Base-by-base conservation (phyloP, 192 early-diverging fungal genomes). In the Linnemannia elongata region DNA sequence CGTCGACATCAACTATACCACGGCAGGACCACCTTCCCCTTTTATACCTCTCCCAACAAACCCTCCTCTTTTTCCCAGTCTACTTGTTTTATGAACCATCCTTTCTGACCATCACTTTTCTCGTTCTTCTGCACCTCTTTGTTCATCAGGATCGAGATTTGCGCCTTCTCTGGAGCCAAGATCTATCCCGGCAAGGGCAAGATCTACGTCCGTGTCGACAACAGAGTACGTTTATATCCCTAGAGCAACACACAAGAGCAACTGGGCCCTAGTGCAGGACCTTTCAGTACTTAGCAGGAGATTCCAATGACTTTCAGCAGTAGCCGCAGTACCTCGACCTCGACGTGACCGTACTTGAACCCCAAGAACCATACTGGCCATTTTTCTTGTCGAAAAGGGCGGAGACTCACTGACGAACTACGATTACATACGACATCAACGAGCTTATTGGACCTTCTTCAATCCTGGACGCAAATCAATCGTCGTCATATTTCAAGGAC, bases 121-220 rank as follows among this genome's bases (percentile, higher is more conserved):
- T 38, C 33, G 30, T 81, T 71, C 42, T 76, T n/a, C 24, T 55
- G 18, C 1, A 52, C 8, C 30, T 41, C 57, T 66, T 41, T 41
- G 54, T 54, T 49, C 77, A 74, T 74, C 90, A 97, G 95, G 94
- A 92, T 95, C 88, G 96, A 97, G 92, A 93, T 93, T 89, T 99
- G 98, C 94, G 94, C 96, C 88, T 99, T 99, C 92, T 98, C 97
- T 87, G 97, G 97, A 86, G 96, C 95, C 94, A 99, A 99, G 95
- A 99, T 99, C 96, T 99, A 99, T 94, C 99, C 99, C 76, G 96
- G 96, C 90, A 97, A 97, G 91, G 99, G 99, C 77, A 97, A 95
- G 94, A 93, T 95, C 75, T 99, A 93, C 89, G 95, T 99, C 88
- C 96, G 96, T 74, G 82, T 57, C n/a, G 99, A 99, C 95, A 95